These are phyloP conservation scores for Apiospora sp. DNA, from an alignment of 2,329 filamentous ascomycete genomes.

Conservation along the genomic window DNA sequence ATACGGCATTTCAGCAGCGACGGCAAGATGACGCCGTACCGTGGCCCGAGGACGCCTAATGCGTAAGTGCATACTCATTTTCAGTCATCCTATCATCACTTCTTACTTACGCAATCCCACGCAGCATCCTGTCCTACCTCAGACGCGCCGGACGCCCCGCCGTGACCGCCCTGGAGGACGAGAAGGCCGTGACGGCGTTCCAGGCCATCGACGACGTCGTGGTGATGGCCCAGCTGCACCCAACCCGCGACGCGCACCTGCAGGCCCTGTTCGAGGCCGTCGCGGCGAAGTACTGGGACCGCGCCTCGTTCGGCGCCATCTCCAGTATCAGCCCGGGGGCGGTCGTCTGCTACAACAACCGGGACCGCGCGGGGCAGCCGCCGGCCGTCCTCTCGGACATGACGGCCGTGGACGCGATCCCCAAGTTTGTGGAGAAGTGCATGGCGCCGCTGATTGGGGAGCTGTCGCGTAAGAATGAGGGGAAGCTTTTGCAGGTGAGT, in stretches of 20 bases:
- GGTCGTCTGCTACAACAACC: conserved; percentile 51
- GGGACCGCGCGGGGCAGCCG: conserved; percentile 44
- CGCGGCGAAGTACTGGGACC: conserved; percentile 48
- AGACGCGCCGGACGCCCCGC: conserved; percentile 38
- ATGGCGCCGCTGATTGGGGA: conserved; percentile 51
- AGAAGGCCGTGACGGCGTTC: conserved; percentile 41
- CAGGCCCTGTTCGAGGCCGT: conserved; percentile 41
- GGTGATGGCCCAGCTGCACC: conserved; percentile 49
- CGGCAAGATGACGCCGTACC: conserved; percentile 47
- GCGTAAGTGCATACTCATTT: conserved; percentile 40
- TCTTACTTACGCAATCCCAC: neutral
- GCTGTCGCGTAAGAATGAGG: conserved; percentile 54
- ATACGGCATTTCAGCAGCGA: conserved; percentile 52
- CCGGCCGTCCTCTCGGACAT: conserved; percentile 38
- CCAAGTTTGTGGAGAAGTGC: conserved; percentile 49
- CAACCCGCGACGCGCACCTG: conserved; percentile 39
- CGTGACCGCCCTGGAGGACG: conserved; percentile 34
- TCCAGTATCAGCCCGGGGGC: conserved; percentile 10
- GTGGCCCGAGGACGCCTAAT: conserved; percentile 50
- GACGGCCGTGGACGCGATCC: conserved; percentile 42
- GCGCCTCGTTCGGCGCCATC: conserved; percentile 49
- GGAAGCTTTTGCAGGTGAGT: conserved; percentile 49
- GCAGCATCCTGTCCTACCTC: conserved; percentile 44
- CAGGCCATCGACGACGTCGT: conserved; percentile 48
- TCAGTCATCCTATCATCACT: too few species aligned